Evolutionary conservation across 345 rosid species (phyloP), one percentile per base, ranked within the genome.

Genomic region (Salix purpurea): DNA sequence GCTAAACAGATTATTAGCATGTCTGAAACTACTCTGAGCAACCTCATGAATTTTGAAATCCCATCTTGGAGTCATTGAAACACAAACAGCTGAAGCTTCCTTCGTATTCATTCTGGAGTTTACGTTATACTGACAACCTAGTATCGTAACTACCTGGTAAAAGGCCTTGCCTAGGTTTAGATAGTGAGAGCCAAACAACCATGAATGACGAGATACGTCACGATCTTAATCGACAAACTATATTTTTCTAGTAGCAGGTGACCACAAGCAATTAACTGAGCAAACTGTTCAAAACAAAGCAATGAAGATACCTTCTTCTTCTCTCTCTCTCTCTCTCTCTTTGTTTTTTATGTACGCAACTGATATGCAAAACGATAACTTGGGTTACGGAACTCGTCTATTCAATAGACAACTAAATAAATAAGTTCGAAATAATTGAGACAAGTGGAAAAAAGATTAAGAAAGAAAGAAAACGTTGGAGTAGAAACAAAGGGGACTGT

Each of bases 1-100:
- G 28, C 77, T 74, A 32, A 84, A 52, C n/a, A 81, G 60, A 36
- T 50, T 74, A 52, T 74, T 39, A 60, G 87, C 81, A 5, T 34
- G 65, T 67, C 78, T 75, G 73, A 84, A 75, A 78, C 86, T 81
- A 71, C 68, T 84, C 58, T 69, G 54, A 34, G 82, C 82, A 73
- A 70, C 73, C 71, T 84, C 78, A 39, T 73, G 67, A 60, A 81
- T 78, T 64, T 44, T 60, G 76, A 76, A 54, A 67, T 84, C 80
- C 82, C 76, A 69, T 72, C 82, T 78, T 16, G 78, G 74, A 23
- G 14, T 74, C 80, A 72, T 39, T 65, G 83, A 65, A 69, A 76
- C 71, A 76, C 82, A 58, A 15, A 65, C 37, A 1, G 77, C 66
- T 70, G 72, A 40, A 69, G 71, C 81, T 70, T 76, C 76, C 39